phyloP scores from a whole-genome alignment of 352 stramenopile genomes.

The Phytophthora tubulina region DNA sequence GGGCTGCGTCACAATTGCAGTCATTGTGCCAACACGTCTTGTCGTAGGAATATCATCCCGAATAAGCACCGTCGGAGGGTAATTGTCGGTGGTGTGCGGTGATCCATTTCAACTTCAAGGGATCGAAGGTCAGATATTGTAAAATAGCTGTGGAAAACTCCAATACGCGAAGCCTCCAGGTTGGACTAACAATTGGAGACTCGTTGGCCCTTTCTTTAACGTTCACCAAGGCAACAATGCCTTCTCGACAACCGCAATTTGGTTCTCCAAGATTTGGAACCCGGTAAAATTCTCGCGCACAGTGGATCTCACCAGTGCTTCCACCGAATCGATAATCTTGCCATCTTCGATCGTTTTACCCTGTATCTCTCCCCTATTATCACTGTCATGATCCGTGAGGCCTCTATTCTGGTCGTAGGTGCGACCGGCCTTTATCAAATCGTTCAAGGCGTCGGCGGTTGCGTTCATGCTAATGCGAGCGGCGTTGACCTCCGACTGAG shows the following conservation, averaged over 20 bases:
- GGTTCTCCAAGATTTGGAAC: constrained; percentile 24
- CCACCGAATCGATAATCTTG: constrained; percentile 21
- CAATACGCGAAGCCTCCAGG: too few species aligned
- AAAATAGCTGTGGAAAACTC: too few species aligned
- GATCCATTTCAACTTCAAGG: too few species aligned
- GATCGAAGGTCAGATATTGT: too few species aligned
- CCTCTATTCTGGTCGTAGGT: constrained; percentile 34
- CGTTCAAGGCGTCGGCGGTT: constrained; percentile 31
- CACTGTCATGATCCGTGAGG: neutral
- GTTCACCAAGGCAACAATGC: constrained; percentile 19
- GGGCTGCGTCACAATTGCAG: too few species aligned
- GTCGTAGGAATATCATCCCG: too few species aligned
- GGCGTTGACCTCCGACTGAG: constrained; percentile 29
- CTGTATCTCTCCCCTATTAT: constrained; percentile 3
- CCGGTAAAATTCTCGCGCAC: constrained; percentile 28
- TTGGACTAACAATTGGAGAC: too few species aligned
- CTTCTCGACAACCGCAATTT: constrained; percentile 24
- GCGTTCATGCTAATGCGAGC: constrained; percentile 29
- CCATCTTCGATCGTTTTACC: constrained; percentile 1
- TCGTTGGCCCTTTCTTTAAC: neutral
- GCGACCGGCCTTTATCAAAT: constrained; percentile 22
- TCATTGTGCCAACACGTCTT: too few species aligned
- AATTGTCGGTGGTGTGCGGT: too few species aligned
- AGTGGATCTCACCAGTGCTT: constrained; percentile 29
- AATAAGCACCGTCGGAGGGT: too few species aligned